Base-by-base conservation (phyloP, 169 alveolate species). In the Sarcocystis neurona region DNA sequence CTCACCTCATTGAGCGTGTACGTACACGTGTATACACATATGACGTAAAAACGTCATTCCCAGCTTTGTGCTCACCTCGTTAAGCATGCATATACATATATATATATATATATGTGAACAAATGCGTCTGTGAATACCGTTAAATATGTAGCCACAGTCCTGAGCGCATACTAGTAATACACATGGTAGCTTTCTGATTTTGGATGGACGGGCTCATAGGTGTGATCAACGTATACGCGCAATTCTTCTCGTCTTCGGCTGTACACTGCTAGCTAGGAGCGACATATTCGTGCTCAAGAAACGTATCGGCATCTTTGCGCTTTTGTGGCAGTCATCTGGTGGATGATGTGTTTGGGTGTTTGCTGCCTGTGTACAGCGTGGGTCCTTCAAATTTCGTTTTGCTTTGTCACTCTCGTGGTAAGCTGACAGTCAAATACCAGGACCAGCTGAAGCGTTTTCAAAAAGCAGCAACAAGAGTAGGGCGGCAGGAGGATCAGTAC, bases 341-440 rank as follows among this genome's bases (percentile, higher is more conserved):
- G 66, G 66, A 23, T 53, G 34, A 12, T 12, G 15, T 72, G 2
- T 37, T 6, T 39, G 82, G 1, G 1, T 20, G 1, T 56, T 6
- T 6, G 34, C 1, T 72, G 82, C 34, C 32, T 72, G 30, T 8
- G 27, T 39, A 39, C 82, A 72, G 82, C 82, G 48, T 72, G 82
- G 82, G 56, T 72, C 43, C 34, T 72, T 47, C 56, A 72, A 27
- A 32, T 72, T 2, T 39, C 82, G 39, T 72, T 72, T 32, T 47
- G 82, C 47, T 3, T 72, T 18, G 82, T 72, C 53, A 72, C 82
- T 2, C 82, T 72, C n/a, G 82, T 72, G 82, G 82, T 72, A 37
- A 72, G 82, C 12, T 56, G 10, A 10, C 53, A 3, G 56, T 53
- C 66, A n/a, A n/a, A n/a, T n/a, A n/a, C n/a, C n/a, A n/a, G n/a